phyloP scores from a whole-genome alignment of 2,329 filamentous ascomycete genomes.

The Ceratocystiopsis brevicomis region DNA sequence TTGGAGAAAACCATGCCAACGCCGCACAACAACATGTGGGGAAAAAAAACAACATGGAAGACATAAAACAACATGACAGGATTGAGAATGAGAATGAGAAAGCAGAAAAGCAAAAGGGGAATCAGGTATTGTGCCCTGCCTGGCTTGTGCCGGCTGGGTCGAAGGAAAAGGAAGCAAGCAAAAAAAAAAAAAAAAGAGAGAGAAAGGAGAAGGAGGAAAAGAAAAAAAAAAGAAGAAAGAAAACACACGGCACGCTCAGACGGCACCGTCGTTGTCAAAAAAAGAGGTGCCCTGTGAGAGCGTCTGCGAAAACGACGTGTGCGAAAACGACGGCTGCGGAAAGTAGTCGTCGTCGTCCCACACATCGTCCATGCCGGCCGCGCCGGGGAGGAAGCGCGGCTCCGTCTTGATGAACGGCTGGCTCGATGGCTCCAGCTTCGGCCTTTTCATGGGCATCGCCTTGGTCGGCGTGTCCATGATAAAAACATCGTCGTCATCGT shows the following conservation, averaged over 20 bases:
- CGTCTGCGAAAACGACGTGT: not conserved
- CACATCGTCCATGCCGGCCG: no score
- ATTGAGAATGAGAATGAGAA: no score
- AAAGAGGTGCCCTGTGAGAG: not conserved
- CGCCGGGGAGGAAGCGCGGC: no score
- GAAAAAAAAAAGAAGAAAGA: not conserved
- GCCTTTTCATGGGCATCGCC: not conserved
- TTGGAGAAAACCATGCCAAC: no score
- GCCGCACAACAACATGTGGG: not conserved
- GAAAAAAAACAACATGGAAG: not conserved
- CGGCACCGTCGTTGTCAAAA: not conserved
- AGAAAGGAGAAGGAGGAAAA: no score
- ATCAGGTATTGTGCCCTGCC: not conserved
- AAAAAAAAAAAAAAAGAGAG: not conserved
- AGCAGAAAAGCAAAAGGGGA: no score
- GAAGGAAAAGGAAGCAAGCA: no score
- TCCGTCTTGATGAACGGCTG: no score
- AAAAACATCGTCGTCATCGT: slow-evolving; percentile 15
- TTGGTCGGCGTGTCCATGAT: slow-evolving; percentile 21
- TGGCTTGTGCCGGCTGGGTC: no score
- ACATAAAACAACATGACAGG: not conserved
- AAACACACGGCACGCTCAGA: not conserved
- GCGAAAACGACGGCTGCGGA: not conserved
- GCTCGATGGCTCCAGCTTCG: not conserved
- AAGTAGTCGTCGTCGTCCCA: not conserved